phyloP scores from a whole-genome alignment of 1,284 basidiomycete genomes.

The Laetiporus sulphureus region DNA sequence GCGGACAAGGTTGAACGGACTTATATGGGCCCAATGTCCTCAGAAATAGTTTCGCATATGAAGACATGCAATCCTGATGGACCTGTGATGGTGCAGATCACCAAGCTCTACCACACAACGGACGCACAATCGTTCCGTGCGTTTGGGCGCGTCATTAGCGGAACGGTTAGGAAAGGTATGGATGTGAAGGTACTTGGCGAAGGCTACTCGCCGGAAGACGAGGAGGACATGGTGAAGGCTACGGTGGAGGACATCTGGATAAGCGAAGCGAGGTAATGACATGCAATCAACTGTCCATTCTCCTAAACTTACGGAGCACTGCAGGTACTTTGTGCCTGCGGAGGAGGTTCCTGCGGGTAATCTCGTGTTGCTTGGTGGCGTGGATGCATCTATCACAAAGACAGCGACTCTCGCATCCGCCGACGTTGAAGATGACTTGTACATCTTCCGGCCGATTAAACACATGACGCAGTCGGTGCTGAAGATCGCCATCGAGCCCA shows the following conservation, averaged over 20 bases:
- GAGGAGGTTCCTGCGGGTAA: conserved; percentile 91
- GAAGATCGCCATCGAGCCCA: conserved; percentile 97
- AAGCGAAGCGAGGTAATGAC: conserved; percentile 71
- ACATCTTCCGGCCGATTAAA: conserved; percentile 93
- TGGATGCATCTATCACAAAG: conserved; percentile 93
- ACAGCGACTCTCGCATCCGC: conserved; percentile 83
- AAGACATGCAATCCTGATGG: conserved; percentile 78
- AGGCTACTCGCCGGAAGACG: conserved; percentile 94
- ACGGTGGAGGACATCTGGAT: conserved; percentile 87
- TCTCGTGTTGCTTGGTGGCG: conserved; percentile 86
- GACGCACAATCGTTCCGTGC: conserved; percentile 96
- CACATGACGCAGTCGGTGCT: conserved; percentile 98
- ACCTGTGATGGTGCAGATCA: conserved; percentile 87
- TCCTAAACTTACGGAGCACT: conserved; percentile 2
- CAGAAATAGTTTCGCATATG: conserved; percentile 76
- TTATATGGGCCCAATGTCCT: conserved; percentile 82
- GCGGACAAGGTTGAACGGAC: conserved; percentile 74
- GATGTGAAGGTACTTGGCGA: conserved; percentile 96
- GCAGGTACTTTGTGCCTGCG: conserved; percentile 83
- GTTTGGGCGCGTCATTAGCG: conserved; percentile 92
- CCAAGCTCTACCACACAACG: conserved; percentile 93
- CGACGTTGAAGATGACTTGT: conserved; percentile 75
- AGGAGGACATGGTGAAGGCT: conserved; percentile 95
- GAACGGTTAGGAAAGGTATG: conserved; percentile 79
- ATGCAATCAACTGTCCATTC: conserved; percentile 7